Base-by-base conservation (phyloP, 176 grass and related monocot genomes). In the Hordeum marinum region DNA sequence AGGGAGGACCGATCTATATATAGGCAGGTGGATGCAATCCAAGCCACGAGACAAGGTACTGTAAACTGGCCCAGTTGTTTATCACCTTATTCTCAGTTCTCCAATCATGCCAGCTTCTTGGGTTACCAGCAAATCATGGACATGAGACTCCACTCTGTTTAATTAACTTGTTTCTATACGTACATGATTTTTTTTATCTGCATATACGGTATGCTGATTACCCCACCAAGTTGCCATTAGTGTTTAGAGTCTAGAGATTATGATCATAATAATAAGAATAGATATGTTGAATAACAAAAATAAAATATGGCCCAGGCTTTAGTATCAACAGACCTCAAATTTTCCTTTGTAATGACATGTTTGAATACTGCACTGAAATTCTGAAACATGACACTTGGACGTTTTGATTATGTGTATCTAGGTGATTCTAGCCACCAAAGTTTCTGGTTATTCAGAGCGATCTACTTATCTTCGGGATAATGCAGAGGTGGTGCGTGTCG, bases 351-450 rank as follows among this genome's bases (percentile, higher is more conserved):
- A 24, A 60, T 84, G 76, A 23, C 67, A 75, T 76, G 24, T 82
- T 40, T 77, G 67, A 74, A 71, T 45, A 43, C 6, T 65, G 21
- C 40, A 72, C 65, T 78, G 67, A 81, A 77, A 82, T 6, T 63
- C 72, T 82, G 67, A 77, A 82, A 82, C 13, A 64, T 85, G 63
- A 1, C 13, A 11, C 11, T 77, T 85, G 23, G 5, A 10, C 24
- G 27, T 26, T 86, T 71, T 85, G 43, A 82, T 48, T n/a, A 34
- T 85, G 41, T 66, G 31, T 20, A 58, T 81, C 68, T 73, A 97
- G 95, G 67, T 97, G 63, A 91, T 97, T 84, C 83, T 97, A 59
- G 95, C 92, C 58, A 97, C 92, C 27, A 97, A 97, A 91, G 92
- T 97, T 88, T 87, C 88, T 69, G 95, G 95, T 67, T 94, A 93